Evolutionary conservation across 257 asterid genomes (phyloP).

Genomic region (Haberlea rhodopensis): DNA sequence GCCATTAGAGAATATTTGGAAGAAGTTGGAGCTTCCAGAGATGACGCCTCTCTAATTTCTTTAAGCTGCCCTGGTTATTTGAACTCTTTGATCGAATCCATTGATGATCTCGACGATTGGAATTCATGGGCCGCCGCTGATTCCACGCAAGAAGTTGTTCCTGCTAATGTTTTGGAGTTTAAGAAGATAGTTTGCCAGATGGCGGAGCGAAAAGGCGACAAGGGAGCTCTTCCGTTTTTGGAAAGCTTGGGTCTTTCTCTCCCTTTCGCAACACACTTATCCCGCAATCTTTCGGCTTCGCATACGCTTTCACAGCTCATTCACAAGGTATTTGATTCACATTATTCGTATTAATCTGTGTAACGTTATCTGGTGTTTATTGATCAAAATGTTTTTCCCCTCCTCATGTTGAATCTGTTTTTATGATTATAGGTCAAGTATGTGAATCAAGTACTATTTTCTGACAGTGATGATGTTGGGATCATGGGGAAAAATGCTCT

Average conservation of each 20-base stretch:
- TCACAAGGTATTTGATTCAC: slow-evolving; percentile 47
- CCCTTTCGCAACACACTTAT: slow-evolving; percentile 70
- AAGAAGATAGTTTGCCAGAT: slow-evolving; percentile 50
- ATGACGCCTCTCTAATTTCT: slow-evolving; percentile 59
- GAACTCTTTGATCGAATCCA: slow-evolving; percentile 60
- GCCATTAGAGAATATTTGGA: slow-evolving; percentile 59
- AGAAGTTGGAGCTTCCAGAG: slow-evolving; percentile 52
- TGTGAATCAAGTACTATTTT: slow-evolving; percentile 79
- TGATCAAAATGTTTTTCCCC: neutral
- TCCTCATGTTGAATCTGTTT: slow-evolving; percentile 27
- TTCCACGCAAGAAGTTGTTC: slow-evolving; percentile 16
- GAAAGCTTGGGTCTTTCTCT: slow-evolving; percentile 84
- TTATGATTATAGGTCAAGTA: slow-evolving; percentile 62
- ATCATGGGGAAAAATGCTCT: slow-evolving; percentile 61
- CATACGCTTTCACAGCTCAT: slow-evolving; percentile 56
- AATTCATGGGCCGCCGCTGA: slow-evolving; percentile 40
- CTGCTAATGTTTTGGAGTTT: slow-evolving; percentile 36
- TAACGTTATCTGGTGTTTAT: neutral
- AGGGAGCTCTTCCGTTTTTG: slow-evolving; percentile 72
- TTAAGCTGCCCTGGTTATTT: slow-evolving; percentile 59
- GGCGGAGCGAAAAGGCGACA: slow-evolving; percentile 83
- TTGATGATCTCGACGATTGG: slow-evolving; percentile 79
- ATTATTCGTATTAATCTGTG: neutral
- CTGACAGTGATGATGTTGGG: slow-evolving; percentile 54
- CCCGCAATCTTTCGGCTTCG: slow-evolving; percentile 60